Percentiles rank a stretch among this genome's conserved stretches.
These are phyloP conservation scores for Lasiosphaeriaceae sp. DNA, from an alignment of 495 filamentous ascomycete species.

Conservation along the genomic window DNA sequence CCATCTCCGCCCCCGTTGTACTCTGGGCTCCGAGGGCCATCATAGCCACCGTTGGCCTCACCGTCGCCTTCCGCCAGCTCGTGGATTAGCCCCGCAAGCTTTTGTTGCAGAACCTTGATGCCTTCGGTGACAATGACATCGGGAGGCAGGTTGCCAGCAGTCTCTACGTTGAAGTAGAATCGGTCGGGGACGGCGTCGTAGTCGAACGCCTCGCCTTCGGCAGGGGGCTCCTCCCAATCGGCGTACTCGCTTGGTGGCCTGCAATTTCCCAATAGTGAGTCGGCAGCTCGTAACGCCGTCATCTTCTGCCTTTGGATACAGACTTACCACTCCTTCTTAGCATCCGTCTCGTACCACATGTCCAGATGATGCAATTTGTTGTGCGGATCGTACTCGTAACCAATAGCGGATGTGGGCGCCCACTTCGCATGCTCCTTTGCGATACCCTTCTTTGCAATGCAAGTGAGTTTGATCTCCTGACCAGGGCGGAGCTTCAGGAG, in stretches of 20 bases:
- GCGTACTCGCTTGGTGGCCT: conserved; percentile 87
- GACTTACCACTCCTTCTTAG: conserved; percentile 83
- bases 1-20: conserved; percentile 53
- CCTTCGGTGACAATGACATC: conserved; percentile 84
- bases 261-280: conserved; percentile 11
- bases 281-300: conserved; percentile 2
- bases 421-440: conserved; percentile 99
- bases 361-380: conserved; percentile 88
- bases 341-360: conserved; percentile 89
- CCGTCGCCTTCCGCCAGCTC: conserved; percentile 57
- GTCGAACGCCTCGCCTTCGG: conserved; percentile 81
- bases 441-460: conserved; percentile 96
- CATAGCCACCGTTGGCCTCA: conserved; percentile 54
- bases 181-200: conserved; percentile 78
- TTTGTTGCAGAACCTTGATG: conserved; percentile 83
- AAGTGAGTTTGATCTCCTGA: conserved; percentile 83
- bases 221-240: conserved; percentile 76
- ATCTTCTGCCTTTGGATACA: neutral
- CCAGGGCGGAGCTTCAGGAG: conserved; percentile 85
- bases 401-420: conserved; percentile 85
- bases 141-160: conserved; percentile 79
- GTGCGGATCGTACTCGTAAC: conserved; percentile 96
- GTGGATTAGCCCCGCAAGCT: conserved; percentile 80
- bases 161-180: conserved; percentile 94
- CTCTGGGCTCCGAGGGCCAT: conserved; percentile 59